Evolutionary conservation across 2,329 filamentous ascomycete species (phyloP), one percentile per base, ranked within the genome.

Genomic region (Epichloe brachyelytri): DNA sequence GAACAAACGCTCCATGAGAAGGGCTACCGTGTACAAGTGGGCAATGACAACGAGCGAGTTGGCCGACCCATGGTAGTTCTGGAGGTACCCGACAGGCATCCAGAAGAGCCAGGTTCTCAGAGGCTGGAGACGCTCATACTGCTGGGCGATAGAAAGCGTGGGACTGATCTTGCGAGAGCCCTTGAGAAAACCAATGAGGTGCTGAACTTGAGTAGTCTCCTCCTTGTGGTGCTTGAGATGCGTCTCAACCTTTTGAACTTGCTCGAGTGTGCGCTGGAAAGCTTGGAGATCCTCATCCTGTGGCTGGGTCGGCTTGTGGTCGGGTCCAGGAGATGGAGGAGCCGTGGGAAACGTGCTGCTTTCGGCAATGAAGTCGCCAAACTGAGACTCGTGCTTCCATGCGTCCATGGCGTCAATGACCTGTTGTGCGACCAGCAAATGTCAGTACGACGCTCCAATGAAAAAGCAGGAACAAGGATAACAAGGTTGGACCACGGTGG

Each of bases 41-140:
- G 89, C 86, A 50, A 97, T 82, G 55, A 94, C 83, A 49, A 95
- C 76, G 57, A 96, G 75, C 1, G 88, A 85, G 53, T 80, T 86
- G 22, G 86, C 78, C 57, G 91, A 88, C 37, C 80, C 80, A 48
- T 84, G 81, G 45, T 83, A 85, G 56, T 83, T 81, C 63, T 91
- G 85, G 26, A 96, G 76, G 59, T 90, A 85, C 57, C 83, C 82
- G 36, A 95, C 83, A 1, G 93, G 93, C 51, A 95, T 80, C 89
- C 91, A 97, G 69, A 97, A 95, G 15, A 97, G 79, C 89, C 91
- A 96, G 59, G 87, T 86, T 51, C 90, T 80, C 53, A 98, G 77
- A 10, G 88, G 84, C 56, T 94, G 90, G 11, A 97, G 79, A 56
- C 90, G 86, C 61, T 89, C 85, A 64, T 96, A 97, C 62, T 95